Percentiles rank a stretch among this genome's conserved stretches.
Evolutionary conservation across 345 rosid species (phyloP).

Genomic region (Excoecaria cochinchinensis): DNA sequence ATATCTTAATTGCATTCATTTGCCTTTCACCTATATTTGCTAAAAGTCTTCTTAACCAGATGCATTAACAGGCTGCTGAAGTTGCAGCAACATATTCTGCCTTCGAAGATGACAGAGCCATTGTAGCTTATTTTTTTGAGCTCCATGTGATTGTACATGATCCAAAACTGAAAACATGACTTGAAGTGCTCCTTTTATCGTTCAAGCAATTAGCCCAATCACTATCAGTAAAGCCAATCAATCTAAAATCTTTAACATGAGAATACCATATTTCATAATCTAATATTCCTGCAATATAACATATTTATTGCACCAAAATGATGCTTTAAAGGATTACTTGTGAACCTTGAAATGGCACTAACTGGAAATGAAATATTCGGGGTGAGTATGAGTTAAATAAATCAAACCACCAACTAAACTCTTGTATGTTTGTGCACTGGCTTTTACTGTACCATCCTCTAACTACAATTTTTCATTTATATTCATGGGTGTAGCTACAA

Average conservation of each 20-base stretch:
- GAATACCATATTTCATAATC: too few species aligned
- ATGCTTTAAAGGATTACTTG: too few species aligned
- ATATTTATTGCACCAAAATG: too few species aligned
- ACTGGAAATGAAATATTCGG: neutral
- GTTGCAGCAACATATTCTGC: neutral
- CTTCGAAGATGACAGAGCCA: neutral
- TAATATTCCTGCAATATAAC: too few species aligned
- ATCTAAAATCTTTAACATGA: too few species aligned
- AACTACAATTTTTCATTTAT: conserved; percentile 6
- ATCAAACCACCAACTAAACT: conserved; percentile 6
- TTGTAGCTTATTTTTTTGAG: neutral
- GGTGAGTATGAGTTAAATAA: neutral
- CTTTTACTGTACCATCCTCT: neutral
- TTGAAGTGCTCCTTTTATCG: neutral
- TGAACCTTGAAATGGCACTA: too few species aligned
- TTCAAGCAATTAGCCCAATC: too few species aligned
- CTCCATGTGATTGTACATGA: neutral
- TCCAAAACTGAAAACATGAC: neutral
- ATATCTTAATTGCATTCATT: too few species aligned
- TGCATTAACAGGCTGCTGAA: neutral
- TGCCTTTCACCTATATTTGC: too few species aligned
- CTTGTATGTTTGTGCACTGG: neutral
- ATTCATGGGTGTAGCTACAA: neutral
- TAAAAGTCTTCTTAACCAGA: neutral
- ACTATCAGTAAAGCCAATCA: too few species aligned